Percentiles rank a stretch among this genome's conserved stretches.
Conservation (phyloP, 176 grass and related monocot genomes). For the Themeda triandra region DNA sequence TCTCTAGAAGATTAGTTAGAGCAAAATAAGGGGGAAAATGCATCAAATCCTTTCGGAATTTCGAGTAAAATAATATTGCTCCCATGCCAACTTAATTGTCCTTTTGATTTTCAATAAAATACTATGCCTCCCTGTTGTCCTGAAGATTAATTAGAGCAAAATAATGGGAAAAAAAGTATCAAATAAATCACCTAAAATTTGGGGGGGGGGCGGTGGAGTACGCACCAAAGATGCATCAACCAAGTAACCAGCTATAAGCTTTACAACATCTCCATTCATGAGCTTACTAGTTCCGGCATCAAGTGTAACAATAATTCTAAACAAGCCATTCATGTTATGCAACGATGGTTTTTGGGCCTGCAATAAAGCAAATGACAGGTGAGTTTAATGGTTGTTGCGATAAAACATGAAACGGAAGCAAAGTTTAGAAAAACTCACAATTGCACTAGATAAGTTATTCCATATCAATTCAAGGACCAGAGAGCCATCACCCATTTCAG, state of each 20-base stretch:
- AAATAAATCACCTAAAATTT: constrained; percentile 12
- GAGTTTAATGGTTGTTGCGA: constrained; percentile 10
- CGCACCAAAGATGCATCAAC: constrained; percentile 73
- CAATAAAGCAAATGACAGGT: constrained; percentile 3
- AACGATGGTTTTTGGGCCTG: constrained; percentile 51
- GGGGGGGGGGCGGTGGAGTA: too few relatives aligned
- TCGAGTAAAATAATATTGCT: neutral
- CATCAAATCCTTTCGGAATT: neutral
- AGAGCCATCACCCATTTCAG: constrained; percentile 78
- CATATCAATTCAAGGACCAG: constrained; percentile 78
- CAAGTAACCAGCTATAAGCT: constrained; percentile 67
- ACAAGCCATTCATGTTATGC: constrained; percentile 65
- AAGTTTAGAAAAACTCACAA: constrained; percentile 40
- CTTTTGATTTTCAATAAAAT: constrained; percentile 2
- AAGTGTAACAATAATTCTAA: constrained; percentile 69
- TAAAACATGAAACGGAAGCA: neutral
- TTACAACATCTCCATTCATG: constrained; percentile 46
- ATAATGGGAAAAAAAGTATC: constrained; percentile 12
- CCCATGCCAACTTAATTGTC: neutral
- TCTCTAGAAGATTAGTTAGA: constrained; percentile 2
- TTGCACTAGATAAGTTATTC: constrained; percentile 53
- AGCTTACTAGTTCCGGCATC: constrained; percentile 61
- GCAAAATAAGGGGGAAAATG: constrained; percentile 7
- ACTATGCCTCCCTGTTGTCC: neutral
- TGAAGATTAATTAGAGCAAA: constrained; percentile 19